Base-by-base conservation (phyloP, 2,329 filamentous ascomycete species). In the Phialophora verrucosa region DNA sequence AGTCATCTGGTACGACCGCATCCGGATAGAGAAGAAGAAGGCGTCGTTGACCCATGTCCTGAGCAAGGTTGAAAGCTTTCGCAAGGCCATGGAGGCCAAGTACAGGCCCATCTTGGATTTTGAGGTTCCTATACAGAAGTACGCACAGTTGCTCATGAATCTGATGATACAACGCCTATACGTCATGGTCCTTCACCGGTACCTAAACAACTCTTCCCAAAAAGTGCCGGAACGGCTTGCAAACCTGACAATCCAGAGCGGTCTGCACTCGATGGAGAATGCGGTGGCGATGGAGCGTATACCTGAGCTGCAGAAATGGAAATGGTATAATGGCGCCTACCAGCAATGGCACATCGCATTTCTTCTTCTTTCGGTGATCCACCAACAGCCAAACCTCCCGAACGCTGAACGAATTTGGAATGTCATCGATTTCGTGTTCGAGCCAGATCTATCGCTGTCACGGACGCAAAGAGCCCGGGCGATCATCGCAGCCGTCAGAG, bases 261-360 rank as follows among this genome's bases (percentile, higher is more conserved):
- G 86, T 35, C 83, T 83, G 2, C 78, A 80, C 61, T 80, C 83
- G 35, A 75, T 87, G 64, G 87, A 89, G 71, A 80, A 81, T 66
- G 83, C 82, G 2, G 83, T 88, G 56, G 78, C 78, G 8, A 77
- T 88, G 11, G 86, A 88, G 64, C 84, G 81, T 1, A 75, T 80
- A 0, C 83, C 83, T 1, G 79, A 81, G 1, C 71, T 91, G 44
- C 76, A 78, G 1, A 78, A 78, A 1, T 93, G 90, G 89, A 77
- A 81, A 1, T 93, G 91, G 91, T 92, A 92, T 71, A 73, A 80
- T 12, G 89, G 90, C 4, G 89, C 90, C 5, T 85, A 90, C 69
- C 88, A 91, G 68, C 90, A 92, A 74, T 91, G 89, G 75, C 90
- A 92, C 73, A 83, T 85, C 4, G 88, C 90, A 0, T 81, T 93